These are phyloP conservation scores for Pythium guiyangense DNA, from an alignment of 352 stramenopile genomes.

Conservation along the genomic window DNA sequence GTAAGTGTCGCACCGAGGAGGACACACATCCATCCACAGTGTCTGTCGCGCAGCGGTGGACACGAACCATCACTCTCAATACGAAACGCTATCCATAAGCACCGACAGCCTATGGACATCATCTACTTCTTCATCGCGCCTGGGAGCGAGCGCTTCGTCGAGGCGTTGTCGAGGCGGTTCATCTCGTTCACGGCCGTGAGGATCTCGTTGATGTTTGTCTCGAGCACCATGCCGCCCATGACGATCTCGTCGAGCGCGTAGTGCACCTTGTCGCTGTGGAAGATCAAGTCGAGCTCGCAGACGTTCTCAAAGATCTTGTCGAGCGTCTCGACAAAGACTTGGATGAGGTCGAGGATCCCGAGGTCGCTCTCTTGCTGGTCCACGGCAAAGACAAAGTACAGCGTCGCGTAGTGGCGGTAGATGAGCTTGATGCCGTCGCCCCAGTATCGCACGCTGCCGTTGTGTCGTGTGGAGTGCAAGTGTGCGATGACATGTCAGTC, in stretches of 20 bases:
- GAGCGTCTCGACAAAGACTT: constrained; percentile 96
- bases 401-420: constrained; percentile 98
- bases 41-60: too few relatives aligned
- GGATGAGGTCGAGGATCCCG: constrained; percentile 98
- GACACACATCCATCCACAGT: not conserved
- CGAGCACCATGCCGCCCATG: constrained; percentile 99
- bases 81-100: not conserved
- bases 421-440: constrained; percentile 98
- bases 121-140: constrained; percentile 63
- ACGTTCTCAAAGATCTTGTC: constrained; percentile 99
- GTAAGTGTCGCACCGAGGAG: not conserved
- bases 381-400: constrained; percentile 99
- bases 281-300: constrained; percentile 99
- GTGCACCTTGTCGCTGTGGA: constrained; percentile 97
- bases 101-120: not conserved
- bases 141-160: constrained; percentile 70
- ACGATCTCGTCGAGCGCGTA: constrained; percentile 99
- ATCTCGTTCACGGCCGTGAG: constrained; percentile 97
- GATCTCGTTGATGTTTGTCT: constrained; percentile 99
- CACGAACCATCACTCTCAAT: not conserved
- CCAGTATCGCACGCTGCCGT: constrained; percentile 85
- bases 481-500: not conserved
- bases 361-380: constrained; percentile 98
- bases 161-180: constrained; percentile 89
- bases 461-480: too few relatives aligned